Evolutionary conservation across 805 yeast species (phyloP), one percentile per base, ranked within the genome.

Genomic region (Ogataea trehalophila): DNA sequence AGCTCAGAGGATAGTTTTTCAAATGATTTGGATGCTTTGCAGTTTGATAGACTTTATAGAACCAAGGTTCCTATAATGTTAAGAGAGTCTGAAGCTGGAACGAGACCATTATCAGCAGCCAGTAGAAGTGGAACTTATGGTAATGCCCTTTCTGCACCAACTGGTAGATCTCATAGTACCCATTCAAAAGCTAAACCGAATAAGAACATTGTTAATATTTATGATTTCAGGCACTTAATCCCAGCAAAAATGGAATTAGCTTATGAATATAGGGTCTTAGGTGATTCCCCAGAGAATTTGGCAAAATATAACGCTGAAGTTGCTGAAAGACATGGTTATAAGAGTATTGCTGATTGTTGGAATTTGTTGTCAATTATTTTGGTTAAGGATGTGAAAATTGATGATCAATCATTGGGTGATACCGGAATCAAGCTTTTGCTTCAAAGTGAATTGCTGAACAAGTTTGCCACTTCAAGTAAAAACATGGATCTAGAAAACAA

Each of bases 241-340:
- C 96, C 96, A 0, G 84, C 90, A 16, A 81, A 85, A 52, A 74
- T 77, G 63, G 85, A 85, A 46, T 61, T 87, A 39, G 94, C 92
- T 0, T 66, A 74, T 37, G 87, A 81, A 46, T 87, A 85, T 59
- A 69, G 80, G 29, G 74, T 86, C 0, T 64, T 79, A 45, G 89
- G 88, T 3, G 84, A 73, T 33, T 57, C 80, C 1, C 85, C 94
- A 0, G 83, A 78, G 43, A 74, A 72, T 33, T 64, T 88, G 47
- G 89, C 95, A 0, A 61, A 70, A 9, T 79, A 85, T 60, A 91
- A 92, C 60, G 80, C 89, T 1, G 67, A 69, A 20, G 83, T 91
- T 2, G 95, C 96, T 1, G 70, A 70, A 23, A 75, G 75, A 43
- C 72, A 77, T 65, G 88, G 87, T 0, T 74, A 77, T 43, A 67